A percentile compares a stretch with the other conserved stretches of the same genome.
These are phyloP conservation scores for Scheffersomyces stipitis DNA, from an alignment of 805 yeast species.

Conservation along the genomic window DNA sequence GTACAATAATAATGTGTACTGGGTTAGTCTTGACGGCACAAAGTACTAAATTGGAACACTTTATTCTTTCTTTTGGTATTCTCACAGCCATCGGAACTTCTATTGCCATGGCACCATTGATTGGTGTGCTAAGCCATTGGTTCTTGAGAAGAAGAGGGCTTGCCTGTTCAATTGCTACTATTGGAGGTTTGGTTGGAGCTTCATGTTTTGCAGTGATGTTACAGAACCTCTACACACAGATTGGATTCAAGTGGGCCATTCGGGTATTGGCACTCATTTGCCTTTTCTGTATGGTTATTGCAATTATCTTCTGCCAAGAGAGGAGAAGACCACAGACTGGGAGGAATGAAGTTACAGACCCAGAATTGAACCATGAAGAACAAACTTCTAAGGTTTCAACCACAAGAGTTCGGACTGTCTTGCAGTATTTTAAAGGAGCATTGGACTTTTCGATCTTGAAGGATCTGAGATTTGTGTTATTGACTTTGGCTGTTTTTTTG, in stretches of 20 bases:
- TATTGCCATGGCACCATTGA: constrained; percentile 42
- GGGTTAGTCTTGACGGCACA: constrained; percentile 48
- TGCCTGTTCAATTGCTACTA: constrained; percentile 46
- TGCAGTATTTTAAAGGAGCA: constrained; percentile 1
- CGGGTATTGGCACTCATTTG: constrained; percentile 50
- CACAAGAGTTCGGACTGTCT: neutral
- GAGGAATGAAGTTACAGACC: neutral
- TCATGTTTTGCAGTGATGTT: constrained; percentile 54
- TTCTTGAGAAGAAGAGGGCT: constrained; percentile 42
- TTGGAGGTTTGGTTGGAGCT: constrained; percentile 57
- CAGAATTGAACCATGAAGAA: neutral
- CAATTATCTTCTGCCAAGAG: constrained; percentile 4
- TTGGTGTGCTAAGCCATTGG: constrained; percentile 47
- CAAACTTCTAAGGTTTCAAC: neutral
- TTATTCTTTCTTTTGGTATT: constrained; percentile 52
- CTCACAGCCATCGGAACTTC: constrained; percentile 47
- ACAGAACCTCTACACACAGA: constrained; percentile 43
- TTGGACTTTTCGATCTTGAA: constrained; percentile 36
- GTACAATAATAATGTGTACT: constrained; percentile 32
- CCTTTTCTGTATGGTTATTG: constrained; percentile 27
- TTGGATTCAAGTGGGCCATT: constrained; percentile 57
- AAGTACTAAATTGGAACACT: constrained; percentile 46
- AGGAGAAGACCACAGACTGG: no score
- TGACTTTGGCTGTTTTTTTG: constrained; percentile 43
- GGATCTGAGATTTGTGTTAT: constrained; percentile 43